These are phyloP conservation scores for Penicillium tannophilum DNA, from an alignment of 495 filamentous ascomycete species.

Conservation along the genomic window DNA sequence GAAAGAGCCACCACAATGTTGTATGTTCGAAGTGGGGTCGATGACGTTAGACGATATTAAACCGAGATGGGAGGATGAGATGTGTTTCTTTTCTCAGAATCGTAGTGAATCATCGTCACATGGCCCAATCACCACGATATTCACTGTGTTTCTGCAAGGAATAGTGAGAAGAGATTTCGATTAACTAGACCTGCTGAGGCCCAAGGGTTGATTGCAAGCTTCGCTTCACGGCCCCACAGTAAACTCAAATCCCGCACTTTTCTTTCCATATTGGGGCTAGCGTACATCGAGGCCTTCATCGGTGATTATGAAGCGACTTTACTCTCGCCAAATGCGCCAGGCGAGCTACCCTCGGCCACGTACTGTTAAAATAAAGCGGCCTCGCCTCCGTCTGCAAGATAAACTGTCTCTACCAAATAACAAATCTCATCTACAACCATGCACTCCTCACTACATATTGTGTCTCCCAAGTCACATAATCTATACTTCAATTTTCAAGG, in stretches of 20 bases:
- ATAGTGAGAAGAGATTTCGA: no score
- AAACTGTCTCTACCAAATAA: background rate
- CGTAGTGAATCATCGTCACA: background rate
- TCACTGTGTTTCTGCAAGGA: no score
- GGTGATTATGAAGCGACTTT: background rate
- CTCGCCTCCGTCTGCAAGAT: background rate
- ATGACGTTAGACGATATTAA: no score
- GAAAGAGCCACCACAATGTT: background rate
- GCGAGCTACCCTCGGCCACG: no score
- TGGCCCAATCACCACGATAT: background rate
- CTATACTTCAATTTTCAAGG: constrained; percentile 15
- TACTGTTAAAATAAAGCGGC: background rate
- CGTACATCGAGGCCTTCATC: background rate
- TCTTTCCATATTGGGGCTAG: constrained; percentile 19
- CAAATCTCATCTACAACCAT: background rate
- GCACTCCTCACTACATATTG: background rate
- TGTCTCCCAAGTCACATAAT: constrained; percentile 8
- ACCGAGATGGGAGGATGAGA: background rate
- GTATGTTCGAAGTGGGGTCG: background rate
- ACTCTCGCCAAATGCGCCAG: no score
- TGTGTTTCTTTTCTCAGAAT: background rate
- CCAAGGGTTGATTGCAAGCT: no score
- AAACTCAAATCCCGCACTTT: constrained; percentile 20
- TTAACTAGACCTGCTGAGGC: no score
- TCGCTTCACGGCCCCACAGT: background rate